Percentiles rank a stretch among this genome's conserved stretches.
These are phyloP conservation scores for Penicillium sp. DNA, from an alignment of 2,329 filamentous ascomycete species.

Conservation along the genomic window DNA sequence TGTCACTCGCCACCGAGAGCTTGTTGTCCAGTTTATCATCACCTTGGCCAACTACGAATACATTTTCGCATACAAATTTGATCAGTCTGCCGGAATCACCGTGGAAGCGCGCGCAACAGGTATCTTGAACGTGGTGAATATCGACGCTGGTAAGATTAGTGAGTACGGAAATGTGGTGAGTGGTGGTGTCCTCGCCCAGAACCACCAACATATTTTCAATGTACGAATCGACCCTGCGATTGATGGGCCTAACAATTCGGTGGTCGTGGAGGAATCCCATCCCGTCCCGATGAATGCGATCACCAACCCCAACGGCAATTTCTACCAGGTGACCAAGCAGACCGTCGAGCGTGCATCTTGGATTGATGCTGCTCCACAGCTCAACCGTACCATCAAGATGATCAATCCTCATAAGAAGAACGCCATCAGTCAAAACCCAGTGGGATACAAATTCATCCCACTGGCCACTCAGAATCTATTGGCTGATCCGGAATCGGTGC, in stretches of 20 bases:
- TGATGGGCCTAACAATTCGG: conserved; percentile 55
- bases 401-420: conserved; percentile 55
- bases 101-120: conserved; percentile 69
- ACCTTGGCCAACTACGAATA: conserved; percentile 56
- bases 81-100: conserved; percentile 60
- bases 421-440: conserved; percentile 52
- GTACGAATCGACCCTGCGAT: conserved; percentile 62
- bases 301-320: conserved; percentile 54
- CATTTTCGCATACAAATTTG: conserved; percentile 51
- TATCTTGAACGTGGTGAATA: conserved; percentile 64
- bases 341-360: conserved; percentile 50
- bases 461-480: conserved; percentile 59
- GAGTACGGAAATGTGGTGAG: conserved; percentile 66
- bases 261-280: conserved; percentile 58
- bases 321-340: conserved; percentile 51
- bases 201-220: conserved; percentile 75
- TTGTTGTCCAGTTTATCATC: conserved; percentile 66
- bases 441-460: conserved; percentile 57
- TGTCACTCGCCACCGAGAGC: conserved; percentile 59
- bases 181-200: conserved; percentile 63
- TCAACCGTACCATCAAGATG: conserved; percentile 58
- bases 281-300: conserved; percentile 55
- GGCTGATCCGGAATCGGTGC: conserved; percentile 53
- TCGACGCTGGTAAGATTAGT: conserved; percentile 59
- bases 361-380: conserved; percentile 45